Base-by-base conservation (phyloP, 2,329 filamentous ascomycete genomes). In the Ilyonectria destructans region DNA sequence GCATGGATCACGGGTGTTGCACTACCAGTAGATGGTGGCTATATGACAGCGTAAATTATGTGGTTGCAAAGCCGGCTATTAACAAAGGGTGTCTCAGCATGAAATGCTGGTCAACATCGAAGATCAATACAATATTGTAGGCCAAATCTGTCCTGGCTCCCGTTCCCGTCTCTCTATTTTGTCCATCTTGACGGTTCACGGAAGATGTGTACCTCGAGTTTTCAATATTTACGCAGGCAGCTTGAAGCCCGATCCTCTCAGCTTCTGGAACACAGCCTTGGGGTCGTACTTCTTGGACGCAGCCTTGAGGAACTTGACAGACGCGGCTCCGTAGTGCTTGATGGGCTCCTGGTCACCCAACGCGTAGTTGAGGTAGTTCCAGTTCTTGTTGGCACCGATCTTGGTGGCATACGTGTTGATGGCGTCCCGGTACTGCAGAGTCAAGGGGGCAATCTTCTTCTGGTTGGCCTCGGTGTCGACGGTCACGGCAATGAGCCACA, bases 281-380 rank as follows among this genome's bases (percentile, higher is more conserved):
- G 78, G 77, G 61, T 83, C 80, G 48, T 82, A 83, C 62, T 78
- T 77, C 19, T 69, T 63, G 4, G 78, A 75, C 10, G 77, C 69
- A 17, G 61, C 67, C 62, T 72, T 75, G 46, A 83, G 60, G 43
- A 76, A 74, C 6, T 73, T 73, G 17, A 83, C 59, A 46, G 80
- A 82, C 29, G 79, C 75, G 9, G 74, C 46, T 0, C 83, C 83
- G 58, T 84, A 85, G 6, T 77, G 68, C 6, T 69, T 57, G 17
- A 84, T 73, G 1, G 83, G 81, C 23, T 82, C 71, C 74, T 86
- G 82, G 49, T 77, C 76, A 2, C 72, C 68, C 33, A 78, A 76
- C 1, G 83, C 83, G 58, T 86, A 86, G 73, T 86, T 85, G 46
- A 85, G 75, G 67, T 82, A 86, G 35, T 80, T 75, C 74, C 79